Base-by-base conservation (phyloP, 2,329 filamentous ascomycete species). In the Colletotrichum tropicale region DNA sequence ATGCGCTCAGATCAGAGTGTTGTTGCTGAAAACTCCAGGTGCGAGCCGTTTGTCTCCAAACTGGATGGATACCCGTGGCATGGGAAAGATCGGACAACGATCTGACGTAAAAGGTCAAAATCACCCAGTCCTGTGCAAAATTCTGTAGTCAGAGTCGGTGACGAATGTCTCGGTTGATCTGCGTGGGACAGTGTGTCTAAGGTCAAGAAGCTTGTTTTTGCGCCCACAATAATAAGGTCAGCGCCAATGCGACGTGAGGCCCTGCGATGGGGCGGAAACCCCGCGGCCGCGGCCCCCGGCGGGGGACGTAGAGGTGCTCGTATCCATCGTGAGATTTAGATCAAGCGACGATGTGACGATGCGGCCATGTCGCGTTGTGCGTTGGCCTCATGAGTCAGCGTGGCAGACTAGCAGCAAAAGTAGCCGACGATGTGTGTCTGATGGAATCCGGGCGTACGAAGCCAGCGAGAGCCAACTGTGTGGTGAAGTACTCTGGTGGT, bases 321-420 rank as follows among this genome's bases (percentile, higher is more conserved):
- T 70, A 74, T 70, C 32, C 66, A 74, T 74, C n/a, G 58, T 74
- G 43, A 58, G 43, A 58, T 32, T 58, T 32, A 43, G 58, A 48
- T 69, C 55, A 55, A 62, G 38, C 52, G 70, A 69, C 70, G 70
- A 73, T 68, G 66, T 68, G 66, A 70, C 58, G 28, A 70, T 68
- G 65, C 28, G 28, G 66, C 56, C 21, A 67, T 52, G 70, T 58
- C 21, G 70, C 38, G 28, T 24, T 62, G 15, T 68, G 65, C 36
- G 52, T 48, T 60, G 36, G 38, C 18, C 66, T 62, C 21, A 58
- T 68, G 56, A 62, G 28, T 69, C 62, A 55, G 70, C 52, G 26
- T 68, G 38, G 65, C 21, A 36, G 52, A 38, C 52, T 8, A 26
- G 18, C 66, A 52, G 24, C 16, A 15, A 32, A 36, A n/a, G 21